Conservation (phyloP, 257 asterid species). For the Fraxinus pennsylvanica region DNA sequence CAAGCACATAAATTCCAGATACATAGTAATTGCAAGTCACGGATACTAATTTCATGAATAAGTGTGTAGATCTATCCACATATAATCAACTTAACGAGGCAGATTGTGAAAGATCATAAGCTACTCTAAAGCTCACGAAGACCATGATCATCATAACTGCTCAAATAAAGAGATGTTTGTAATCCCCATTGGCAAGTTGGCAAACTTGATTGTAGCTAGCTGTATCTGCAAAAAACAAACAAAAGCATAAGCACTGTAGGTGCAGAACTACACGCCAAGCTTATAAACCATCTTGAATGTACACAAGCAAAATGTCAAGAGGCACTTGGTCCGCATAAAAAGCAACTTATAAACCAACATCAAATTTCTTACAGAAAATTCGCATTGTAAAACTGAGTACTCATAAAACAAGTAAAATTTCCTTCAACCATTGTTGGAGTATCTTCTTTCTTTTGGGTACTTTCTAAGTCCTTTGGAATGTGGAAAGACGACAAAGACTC, state of each 20-base stretch:
- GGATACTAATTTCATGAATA: neutral
- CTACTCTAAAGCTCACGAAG: neutral
- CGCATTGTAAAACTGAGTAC: neutral
- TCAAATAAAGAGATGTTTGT: conserved; percentile 65
- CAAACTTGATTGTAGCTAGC: conserved; percentile 61
- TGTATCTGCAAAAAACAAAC: conserved; percentile 47
- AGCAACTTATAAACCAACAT: conserved; percentile 5
- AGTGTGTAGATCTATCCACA: conserved; percentile 3
- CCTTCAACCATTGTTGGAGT: neutral
- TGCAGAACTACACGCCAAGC: neutral
- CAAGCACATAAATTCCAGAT: conserved; percentile 3
- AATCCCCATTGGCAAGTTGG: conserved; percentile 75
- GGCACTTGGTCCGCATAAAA: neutral
- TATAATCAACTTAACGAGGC: conserved; percentile 1
- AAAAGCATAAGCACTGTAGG: conserved; percentile 7
- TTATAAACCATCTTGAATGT: neutral
- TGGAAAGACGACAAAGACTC: neutral
- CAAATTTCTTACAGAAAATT: neutral
- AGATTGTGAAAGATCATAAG: conserved; percentile 3
- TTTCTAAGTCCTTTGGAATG: neutral
- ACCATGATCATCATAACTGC: neutral
- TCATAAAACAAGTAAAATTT: neutral
- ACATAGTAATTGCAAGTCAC: neutral
- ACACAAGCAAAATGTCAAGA: neutral
- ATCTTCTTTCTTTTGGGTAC: neutral